These are phyloP conservation scores for Eremothecium gossypii DNA, from an alignment of 1,139 yeast species.

Conservation along the genomic window DNA sequence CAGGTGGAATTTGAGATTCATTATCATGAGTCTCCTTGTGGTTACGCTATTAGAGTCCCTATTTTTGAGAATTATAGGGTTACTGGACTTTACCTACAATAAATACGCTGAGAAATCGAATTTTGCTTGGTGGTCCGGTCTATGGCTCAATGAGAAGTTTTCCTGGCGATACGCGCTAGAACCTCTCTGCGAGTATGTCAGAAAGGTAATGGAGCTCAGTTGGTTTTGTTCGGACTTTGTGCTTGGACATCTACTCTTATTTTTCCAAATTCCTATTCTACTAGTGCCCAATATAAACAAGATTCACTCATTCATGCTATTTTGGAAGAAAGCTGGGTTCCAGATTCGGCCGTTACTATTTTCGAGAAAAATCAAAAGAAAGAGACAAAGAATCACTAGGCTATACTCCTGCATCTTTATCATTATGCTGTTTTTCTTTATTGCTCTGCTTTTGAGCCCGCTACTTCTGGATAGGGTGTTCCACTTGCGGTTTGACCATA, in stretches of 20 bases:
- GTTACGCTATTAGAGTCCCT: constrained; percentile 1
- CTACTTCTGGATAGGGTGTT: constrained; percentile 15
- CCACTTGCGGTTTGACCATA: constrained; percentile 1
- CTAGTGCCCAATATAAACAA: constrained; percentile 47
- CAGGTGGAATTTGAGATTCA: constrained; percentile 38
- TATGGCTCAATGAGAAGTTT: constrained; percentile 46
- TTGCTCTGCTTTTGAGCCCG: constrained; percentile 35
- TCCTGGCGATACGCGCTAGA: constrained; percentile 44
- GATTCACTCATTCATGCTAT: constrained; percentile 49
- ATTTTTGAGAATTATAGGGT: constrained; percentile 2
- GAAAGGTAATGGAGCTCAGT: constrained; percentile 48
- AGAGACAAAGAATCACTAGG: constrained; percentile 46
- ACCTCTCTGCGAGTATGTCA: constrained; percentile 45
- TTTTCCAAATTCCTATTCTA: constrained; percentile 44
- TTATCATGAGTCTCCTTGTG: constrained; percentile 39
- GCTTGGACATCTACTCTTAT: constrained; percentile 43
- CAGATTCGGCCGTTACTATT: constrained; percentile 43
- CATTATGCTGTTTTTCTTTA: constrained; percentile 27
- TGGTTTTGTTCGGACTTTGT: constrained; percentile 45
- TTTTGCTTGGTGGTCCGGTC: constrained; percentile 63
- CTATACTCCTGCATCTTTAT: constrained; percentile 34
- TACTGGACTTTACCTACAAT: constrained; percentile 1
- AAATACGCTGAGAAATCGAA: constrained; percentile 36
- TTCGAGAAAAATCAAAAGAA: constrained; percentile 78
- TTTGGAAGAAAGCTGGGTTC: constrained; percentile 50